phyloP scores from a whole-genome alignment of 345 rosid species.

The Xanthoceras sorbifolium region DNA sequence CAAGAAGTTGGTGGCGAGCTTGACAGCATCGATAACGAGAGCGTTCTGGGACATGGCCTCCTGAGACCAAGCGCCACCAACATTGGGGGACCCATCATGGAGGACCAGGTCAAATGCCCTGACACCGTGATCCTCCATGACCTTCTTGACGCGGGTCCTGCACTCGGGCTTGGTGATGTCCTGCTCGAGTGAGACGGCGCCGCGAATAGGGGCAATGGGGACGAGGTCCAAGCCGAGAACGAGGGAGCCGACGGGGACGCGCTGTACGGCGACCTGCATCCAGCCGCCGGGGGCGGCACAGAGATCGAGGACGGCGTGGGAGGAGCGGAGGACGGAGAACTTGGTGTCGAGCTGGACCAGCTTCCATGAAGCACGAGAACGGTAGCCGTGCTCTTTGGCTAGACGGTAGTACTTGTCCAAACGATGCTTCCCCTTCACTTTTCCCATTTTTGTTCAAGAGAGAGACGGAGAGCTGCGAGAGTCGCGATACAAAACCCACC shows the following conservation, averaged over 20 bases:
- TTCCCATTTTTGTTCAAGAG: constrained; percentile 46
- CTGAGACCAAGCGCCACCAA: constrained; percentile 94
- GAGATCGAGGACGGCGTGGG: constrained; percentile 85
- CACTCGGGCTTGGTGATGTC: constrained; percentile 88
- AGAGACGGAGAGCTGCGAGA: background rate
- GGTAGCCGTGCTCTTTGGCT: constrained; percentile 93
- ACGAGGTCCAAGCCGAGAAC: constrained; percentile 88
- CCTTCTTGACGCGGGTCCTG: constrained; percentile 56
- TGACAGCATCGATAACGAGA: constrained; percentile 83
- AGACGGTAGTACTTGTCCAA: constrained; percentile 75
- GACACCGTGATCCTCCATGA: constrained; percentile 65
- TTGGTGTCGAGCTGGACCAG: constrained; percentile 81
- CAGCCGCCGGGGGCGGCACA: constrained; percentile 98
- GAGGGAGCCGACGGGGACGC: constrained; percentile 84
- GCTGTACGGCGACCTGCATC: constrained; percentile 96
- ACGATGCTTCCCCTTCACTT: constrained; percentile 82
- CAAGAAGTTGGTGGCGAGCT: constrained; percentile 76
- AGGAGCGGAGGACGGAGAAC: constrained; percentile 57
- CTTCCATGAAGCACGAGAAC: constrained; percentile 94
- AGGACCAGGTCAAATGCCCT: constrained; percentile 72
- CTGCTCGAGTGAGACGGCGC: constrained; percentile 68
- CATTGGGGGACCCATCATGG: constrained; percentile 94
- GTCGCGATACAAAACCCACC: background rate
- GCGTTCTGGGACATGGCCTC: constrained; percentile 93
- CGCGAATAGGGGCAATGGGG: constrained; percentile 66